Percentiles rank a stretch among this genome's conserved stretches.
phyloP scores from a whole-genome alignment of 331 rosid species.

The Pyracantha coccinea region DNA sequence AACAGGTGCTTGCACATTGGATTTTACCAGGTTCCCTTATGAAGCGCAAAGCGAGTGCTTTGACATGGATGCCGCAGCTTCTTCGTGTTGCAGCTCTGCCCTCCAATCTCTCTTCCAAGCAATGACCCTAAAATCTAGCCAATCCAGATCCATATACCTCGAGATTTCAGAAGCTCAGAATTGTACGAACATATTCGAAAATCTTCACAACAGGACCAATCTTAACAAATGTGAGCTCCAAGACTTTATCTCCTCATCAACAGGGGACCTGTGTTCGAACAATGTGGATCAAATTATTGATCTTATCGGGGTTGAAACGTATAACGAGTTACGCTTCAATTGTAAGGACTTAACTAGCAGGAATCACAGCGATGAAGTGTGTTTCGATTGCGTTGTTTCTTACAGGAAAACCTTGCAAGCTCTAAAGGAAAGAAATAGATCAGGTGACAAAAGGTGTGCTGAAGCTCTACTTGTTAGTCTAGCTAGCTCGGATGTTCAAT shows the following conservation, averaged over 20 bases:
- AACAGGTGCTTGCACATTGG: neutral
- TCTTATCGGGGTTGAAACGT: neutral
- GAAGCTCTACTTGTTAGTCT: constrained; percentile 1
- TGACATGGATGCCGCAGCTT: neutral
- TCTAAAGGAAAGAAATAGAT: neutral
- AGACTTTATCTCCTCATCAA: neutral
- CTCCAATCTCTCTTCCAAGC: neutral
- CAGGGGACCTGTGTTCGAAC: neutral
- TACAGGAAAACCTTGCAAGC: neutral
- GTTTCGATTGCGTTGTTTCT: neutral
- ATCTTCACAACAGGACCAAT: neutral
- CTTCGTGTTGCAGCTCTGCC: neutral
- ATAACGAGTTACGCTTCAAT: neutral
- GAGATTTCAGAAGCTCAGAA: neutral
- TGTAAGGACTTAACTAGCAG: neutral
- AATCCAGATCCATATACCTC: neutral
- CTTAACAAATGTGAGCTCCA: neutral
- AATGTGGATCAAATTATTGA: neutral
- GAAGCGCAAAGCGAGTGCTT: neutral
- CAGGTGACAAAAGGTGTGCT: neutral
- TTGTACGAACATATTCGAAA: neutral
- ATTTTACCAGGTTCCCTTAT: neutral
- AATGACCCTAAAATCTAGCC: neutral
- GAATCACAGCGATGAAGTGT: neutral
- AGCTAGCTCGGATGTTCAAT: neutral